These are phyloP conservation scores for Bruguiera hainesii DNA, from an alignment of 441 rosid genomes.

Conservation along the genomic window DNA sequence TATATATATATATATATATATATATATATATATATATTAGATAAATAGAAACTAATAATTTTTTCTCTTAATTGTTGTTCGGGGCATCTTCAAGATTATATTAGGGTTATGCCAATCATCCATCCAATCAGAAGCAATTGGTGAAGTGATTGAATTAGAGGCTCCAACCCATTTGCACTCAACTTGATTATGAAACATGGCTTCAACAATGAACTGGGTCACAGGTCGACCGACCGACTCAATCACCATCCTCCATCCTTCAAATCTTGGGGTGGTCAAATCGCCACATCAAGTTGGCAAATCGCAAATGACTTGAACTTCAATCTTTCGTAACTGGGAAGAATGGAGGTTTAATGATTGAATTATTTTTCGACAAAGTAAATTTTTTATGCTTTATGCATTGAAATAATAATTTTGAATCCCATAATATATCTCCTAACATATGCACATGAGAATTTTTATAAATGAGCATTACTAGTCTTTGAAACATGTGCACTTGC, in stretches of 20 bases:
- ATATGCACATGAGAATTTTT: too few species aligned
- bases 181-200: conserved; percentile 15
- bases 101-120: neutral
- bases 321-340: neutral
- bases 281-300: conserved; percentile 12
- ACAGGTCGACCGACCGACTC: conserved; percentile 5
- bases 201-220: neutral
- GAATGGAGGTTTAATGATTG: neutral
- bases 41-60: too few species aligned
- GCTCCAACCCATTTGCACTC: neutral
- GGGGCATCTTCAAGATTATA: neutral
- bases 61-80: neutral
- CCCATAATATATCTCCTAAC: too few species aligned
- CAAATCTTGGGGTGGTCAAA: neutral
- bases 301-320: neutral
- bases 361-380: too few species aligned
- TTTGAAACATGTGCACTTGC: neutral
- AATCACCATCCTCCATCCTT: neutral
- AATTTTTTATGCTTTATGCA: too few species aligned
- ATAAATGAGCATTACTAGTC: too few species aligned
- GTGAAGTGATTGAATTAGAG: conserved; percentile 12
- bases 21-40: too few species aligned
- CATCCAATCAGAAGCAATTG: conserved; percentile 3
- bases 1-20: too few species aligned
- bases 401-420: too few species aligned